Evolutionary conservation across 2,329 filamentous ascomycete species (phyloP).

Genomic region (Botrytis byssoidea): DNA sequence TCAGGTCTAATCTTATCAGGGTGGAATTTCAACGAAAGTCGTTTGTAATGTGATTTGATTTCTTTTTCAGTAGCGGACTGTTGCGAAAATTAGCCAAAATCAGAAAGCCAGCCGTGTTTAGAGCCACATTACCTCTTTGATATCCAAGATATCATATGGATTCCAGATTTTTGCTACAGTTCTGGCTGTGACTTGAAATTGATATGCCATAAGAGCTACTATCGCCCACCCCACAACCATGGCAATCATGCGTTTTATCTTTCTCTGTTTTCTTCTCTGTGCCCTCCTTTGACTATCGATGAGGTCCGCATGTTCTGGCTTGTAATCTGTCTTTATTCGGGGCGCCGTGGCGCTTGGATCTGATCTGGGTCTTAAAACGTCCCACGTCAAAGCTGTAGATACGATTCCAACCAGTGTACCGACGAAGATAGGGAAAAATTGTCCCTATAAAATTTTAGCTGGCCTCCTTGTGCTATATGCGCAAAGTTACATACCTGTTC

Average conservation of each 20-base stretch:
- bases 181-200: slow-evolving; percentile 77
- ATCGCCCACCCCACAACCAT: slow-evolving; percentile 75
- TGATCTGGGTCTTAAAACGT: slow-evolving; percentile 74
- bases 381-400: slow-evolving; percentile 87
- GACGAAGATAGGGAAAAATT: slow-evolving; percentile 99
- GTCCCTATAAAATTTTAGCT: slow-evolving; percentile 56
- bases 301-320: slow-evolving; percentile 77
- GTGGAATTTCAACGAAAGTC: slow-evolving; percentile 80
- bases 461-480: neutral
- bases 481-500: slow-evolving; percentile 61
- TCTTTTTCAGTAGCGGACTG: slow-evolving; percentile 81
- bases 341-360: slow-evolving; percentile 77
- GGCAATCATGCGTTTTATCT: slow-evolving; percentile 77
- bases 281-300: slow-evolving; percentile 79
- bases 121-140: slow-evolving; percentile 63
- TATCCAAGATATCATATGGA: slow-evolving; percentile 89
- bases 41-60: slow-evolving; percentile 90
- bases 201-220: slow-evolving; percentile 88
- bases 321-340: slow-evolving; percentile 78
- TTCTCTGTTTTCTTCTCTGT: slow-evolving; percentile 86
- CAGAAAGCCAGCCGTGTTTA: too few relatives aligned
- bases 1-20: slow-evolving; percentile 91
- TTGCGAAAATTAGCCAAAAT: slow-evolving; percentile 29
- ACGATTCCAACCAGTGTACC: slow-evolving; percentile 84
- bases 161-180: slow-evolving; percentile 83